These are phyloP conservation scores for Wickerhamomyces silvicola DNA, from an alignment of 805 yeast species.

Conservation along the genomic window DNA sequence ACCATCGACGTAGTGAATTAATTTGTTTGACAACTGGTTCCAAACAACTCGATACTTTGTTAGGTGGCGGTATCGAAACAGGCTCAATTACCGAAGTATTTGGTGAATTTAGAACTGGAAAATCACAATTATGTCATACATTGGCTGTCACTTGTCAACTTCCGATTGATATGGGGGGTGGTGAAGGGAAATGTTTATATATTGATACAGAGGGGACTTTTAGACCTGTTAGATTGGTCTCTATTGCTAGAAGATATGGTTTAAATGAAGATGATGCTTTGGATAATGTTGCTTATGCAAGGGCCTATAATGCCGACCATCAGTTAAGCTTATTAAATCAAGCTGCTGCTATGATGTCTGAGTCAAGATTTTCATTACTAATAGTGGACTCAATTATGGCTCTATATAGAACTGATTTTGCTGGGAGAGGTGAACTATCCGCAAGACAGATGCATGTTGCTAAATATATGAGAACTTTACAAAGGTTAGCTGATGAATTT, in stretches of 20 bases:
- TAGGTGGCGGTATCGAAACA: slow-evolving; percentile 97
- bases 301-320: slow-evolving; percentile 97
- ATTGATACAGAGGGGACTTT: slow-evolving; percentile 98
- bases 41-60: slow-evolving; percentile 81
- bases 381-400: slow-evolving; percentile 99
- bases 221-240: slow-evolving; percentile 82
- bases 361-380: slow-evolving; percentile 79
- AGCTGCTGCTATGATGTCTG: slow-evolving; percentile 96
- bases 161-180: slow-evolving; percentile 96
- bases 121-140: slow-evolving; percentile 94
- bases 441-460: slow-evolving; percentile 95
- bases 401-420: slow-evolving; percentile 85
- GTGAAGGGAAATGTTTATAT: slow-evolving; percentile 94
- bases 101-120: slow-evolving; percentile 97
- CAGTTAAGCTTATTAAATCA: slow-evolving; percentile 79
- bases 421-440: slow-evolving; percentile 93
- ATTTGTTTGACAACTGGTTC: slow-evolving; percentile 95
- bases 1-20: slow-evolving; percentile 80
- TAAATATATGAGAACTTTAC: slow-evolving; percentile 83
- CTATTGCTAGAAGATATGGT: slow-evolving; percentile 89
- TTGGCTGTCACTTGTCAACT: slow-evolving; percentile 94
- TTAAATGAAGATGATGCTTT: slow-evolving; percentile 90
- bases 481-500: slow-evolving; percentile 92
- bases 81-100: slow-evolving; percentile 95
- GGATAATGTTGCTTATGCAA: slow-evolving; percentile 94